phyloP scores from a whole-genome alignment of 1,139 yeast species.

The Yamadazyma oceani region DNA sequence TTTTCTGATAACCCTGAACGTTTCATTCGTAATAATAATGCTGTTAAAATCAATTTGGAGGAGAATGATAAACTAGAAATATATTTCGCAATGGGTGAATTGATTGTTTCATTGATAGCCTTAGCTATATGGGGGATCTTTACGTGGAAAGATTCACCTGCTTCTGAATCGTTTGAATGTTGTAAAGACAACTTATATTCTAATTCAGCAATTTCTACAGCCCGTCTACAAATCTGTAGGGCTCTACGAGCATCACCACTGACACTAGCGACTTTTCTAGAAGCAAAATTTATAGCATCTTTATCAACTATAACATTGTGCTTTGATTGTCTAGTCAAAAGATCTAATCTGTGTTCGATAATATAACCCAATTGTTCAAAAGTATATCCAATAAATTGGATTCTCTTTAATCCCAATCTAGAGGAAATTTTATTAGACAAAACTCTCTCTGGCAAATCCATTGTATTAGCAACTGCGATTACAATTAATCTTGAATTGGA shows the following conservation, averaged over 20 bases:
- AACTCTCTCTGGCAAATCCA: constrained; percentile 93
- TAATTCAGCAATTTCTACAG: constrained; percentile 82
- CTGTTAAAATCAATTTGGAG: constrained; percentile 68
- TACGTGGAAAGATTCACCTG: constrained; percentile 45
- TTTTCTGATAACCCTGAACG: constrained; percentile 74
- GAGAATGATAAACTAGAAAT: constrained; percentile 63
- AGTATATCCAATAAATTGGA: constrained; percentile 87
- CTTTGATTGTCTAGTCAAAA: constrained; percentile 42
- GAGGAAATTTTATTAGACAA: constrained; percentile 88
- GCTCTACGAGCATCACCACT: constrained; percentile 98
- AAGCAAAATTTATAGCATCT: constrained; percentile 89
- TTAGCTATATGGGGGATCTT: constrained; percentile 68
- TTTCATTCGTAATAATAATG: constrained; percentile 62
- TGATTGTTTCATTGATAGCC: constrained; percentile 80
- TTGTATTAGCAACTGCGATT: constrained; percentile 92
- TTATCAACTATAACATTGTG: constrained; percentile 50
- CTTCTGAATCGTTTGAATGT: constrained; percentile 8
- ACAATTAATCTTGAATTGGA: constrained; percentile 78
- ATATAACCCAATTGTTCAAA: constrained; percentile 75
- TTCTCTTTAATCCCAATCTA: constrained; percentile 82
- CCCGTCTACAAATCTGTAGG: constrained; percentile 81
- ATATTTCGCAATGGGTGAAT: constrained; percentile 66
- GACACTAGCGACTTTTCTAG: constrained; percentile 92
- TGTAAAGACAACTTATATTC: constrained; percentile 29
- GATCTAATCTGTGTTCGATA: constrained; percentile 67